A percentile compares a stretch with the other conserved stretches of the same genome.
phyloP scores from a whole-genome alignment of 2,329 filamentous ascomycete species.

The Incumbomyces delicatus region DNA sequence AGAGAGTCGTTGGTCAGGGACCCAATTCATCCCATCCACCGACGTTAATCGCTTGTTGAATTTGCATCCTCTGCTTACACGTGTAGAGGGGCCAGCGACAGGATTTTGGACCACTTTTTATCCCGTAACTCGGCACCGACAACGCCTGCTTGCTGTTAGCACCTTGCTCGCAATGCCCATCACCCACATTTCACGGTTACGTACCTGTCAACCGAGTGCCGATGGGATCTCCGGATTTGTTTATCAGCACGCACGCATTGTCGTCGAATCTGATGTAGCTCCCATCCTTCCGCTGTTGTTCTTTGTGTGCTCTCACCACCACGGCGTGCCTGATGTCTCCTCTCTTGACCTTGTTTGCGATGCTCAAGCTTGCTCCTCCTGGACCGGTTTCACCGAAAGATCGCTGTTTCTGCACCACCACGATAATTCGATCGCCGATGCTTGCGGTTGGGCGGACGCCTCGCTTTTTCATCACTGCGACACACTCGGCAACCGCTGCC shows the following conservation, averaged over 20 bases:
- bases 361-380: slow-evolving; percentile 60
- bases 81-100: slow-evolving; percentile 84
- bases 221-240: slow-evolving; percentile 92
- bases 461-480: slow-evolving; percentile 85
- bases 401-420: slow-evolving; percentile 94
- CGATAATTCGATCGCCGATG: slow-evolving; percentile 92
- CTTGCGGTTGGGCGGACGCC: slow-evolving; percentile 53
- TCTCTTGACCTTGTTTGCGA: slow-evolving; percentile 86
- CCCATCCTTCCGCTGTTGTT: slow-evolving; percentile 77
- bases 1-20: no score
- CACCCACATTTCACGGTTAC: neutral
- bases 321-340: slow-evolving; percentile 96
- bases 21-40: no score
- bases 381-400: slow-evolving; percentile 54
- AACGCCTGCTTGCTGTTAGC: slow-evolving; percentile 46
- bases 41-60: neutral
- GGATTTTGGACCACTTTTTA: slow-evolving; percentile 96
- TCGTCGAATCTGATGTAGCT: slow-evolving; percentile 90
- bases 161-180: neutral
- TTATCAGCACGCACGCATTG: slow-evolving; percentile 94
- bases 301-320: slow-evolving; percentile 82
- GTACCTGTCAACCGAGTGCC: slow-evolving; percentile 77
- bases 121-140: slow-evolving; percentile 82
- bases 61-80: slow-evolving; percentile 35
- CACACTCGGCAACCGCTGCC: slow-evolving; percentile 93